Conservation (phyloP, 805 yeast genomes). For the Candida tallmaniae region DNA sequence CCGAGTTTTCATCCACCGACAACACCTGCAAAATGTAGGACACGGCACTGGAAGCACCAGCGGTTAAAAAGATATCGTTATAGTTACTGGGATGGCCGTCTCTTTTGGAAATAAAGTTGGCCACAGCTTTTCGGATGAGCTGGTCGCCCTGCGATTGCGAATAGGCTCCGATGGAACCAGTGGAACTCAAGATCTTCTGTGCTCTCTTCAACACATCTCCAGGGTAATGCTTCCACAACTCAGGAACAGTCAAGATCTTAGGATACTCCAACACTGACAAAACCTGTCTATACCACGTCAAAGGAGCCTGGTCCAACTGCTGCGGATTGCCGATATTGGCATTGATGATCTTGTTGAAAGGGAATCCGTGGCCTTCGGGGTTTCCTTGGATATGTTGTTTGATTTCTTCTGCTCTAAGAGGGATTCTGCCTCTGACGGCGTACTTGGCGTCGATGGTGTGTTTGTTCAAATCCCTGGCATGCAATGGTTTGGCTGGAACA, state of each 20-base stretch:
- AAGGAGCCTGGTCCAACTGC: slow-evolving; percentile 89
- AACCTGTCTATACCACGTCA: slow-evolving; percentile 93
- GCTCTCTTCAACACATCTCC: slow-evolving; percentile 76
- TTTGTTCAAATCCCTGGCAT: slow-evolving; percentile 55
- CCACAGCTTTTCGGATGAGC: slow-evolving; percentile 69
- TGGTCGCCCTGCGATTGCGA: slow-evolving; percentile 89
- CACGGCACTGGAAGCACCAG: slow-evolving; percentile 97
- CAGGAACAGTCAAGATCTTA: slow-evolving; percentile 37
- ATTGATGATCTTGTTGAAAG: slow-evolving; percentile 72
- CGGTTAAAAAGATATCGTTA: slow-evolving; percentile 74
- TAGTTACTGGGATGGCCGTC: slow-evolving; percentile 61
- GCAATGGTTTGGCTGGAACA: slow-evolving; percentile 12
- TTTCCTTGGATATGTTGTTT: slow-evolving; percentile 45
- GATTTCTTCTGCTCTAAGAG: slow-evolving; percentile 88
- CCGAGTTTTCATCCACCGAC: slow-evolving; percentile 62
- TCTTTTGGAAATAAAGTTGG: slow-evolving; percentile 70
- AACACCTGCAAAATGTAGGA: slow-evolving; percentile 67
- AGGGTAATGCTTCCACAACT: slow-evolving; percentile 39
- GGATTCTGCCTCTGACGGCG: slow-evolving; percentile 93
- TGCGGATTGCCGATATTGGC: slow-evolving; percentile 99
- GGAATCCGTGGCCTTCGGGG: slow-evolving; percentile 57
- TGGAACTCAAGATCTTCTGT: slow-evolving; percentile 46
- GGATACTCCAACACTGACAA: slow-evolving; percentile 86
- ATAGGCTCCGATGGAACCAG: slow-evolving; percentile 92
- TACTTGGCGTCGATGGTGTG: slow-evolving; percentile 81